Base-by-base conservation (phyloP, 305 asterid species). In the Fraxinus nigra region DNA sequence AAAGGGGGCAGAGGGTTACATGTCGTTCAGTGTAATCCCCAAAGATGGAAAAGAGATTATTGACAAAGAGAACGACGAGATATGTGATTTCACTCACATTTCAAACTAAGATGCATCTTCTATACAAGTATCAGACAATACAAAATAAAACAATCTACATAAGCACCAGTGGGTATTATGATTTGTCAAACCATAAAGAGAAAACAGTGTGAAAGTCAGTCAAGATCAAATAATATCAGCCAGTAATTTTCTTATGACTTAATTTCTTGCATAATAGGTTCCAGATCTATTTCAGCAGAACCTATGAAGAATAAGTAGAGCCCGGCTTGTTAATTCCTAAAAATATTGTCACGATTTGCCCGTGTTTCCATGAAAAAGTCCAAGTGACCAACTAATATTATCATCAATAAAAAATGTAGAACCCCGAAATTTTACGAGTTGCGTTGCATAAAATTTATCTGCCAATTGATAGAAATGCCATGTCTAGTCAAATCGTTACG, bases 231-330 rank as follows among this genome's bases (percentile, higher is more conserved):
- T 3, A 63, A 63, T 63, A 24, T 63, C 32, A 9, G 34, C 72
- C 32, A 63, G 34, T 24, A 63, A 63, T 63, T 63, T 22, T 63
- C 34, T 63, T 69, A 28, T 32, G 40, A 70, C 43, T 70, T 13
- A 6, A 30, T 28, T n/a, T 10, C 75, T 30, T 28, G 22, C 75
- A n/a, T 28, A 69, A 13, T 69, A 69, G 75, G 38, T 30, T 69
- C 38, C 75, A 69, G 75, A 69, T 69, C 75, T 28, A 69, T 69
- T 30, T 69, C 10, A 69, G 38, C 75, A 69, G 75, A 69, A 30
- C 20, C 75, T 69, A 30, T 1, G 20, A 30, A 69, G 75, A 28
- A 69, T 5, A 11, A 69, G 75, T 30, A 40, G 51, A 30, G 75
- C 18, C 38, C 10, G 22, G 75, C n/a, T 69, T 30, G 75, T 30